phyloP scores from a whole-genome alignment of 371 early-diverging fungal species.

The Umbelopsis sp. region DNA sequence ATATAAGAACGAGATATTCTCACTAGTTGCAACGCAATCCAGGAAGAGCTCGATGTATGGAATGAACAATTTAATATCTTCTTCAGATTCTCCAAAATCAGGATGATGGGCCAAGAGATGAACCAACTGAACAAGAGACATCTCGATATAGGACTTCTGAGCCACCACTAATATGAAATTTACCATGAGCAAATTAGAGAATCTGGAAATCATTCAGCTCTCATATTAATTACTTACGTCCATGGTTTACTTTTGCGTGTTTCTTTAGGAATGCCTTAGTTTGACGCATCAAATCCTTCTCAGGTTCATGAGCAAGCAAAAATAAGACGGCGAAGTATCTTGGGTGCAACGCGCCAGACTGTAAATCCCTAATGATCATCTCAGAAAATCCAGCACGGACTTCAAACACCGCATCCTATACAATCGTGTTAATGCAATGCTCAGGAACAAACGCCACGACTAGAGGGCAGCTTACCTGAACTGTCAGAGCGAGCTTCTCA shows the following conservation, averaged over 20 bases:
- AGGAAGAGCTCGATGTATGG: slow-evolving; percentile 86
- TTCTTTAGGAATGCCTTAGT: slow-evolving; percentile 53
- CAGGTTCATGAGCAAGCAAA: slow-evolving; percentile 89
- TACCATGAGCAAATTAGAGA: not conserved
- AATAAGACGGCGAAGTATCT: slow-evolving; percentile 75
- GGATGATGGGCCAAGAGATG: slow-evolving; percentile 91
- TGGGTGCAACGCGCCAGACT: slow-evolving; percentile 58
- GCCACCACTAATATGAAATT: not conserved
- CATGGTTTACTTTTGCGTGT: slow-evolving; percentile 39
- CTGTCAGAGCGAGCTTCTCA: slow-evolving; percentile 58
- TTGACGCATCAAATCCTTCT: slow-evolving; percentile 58
- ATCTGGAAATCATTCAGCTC: not conserved
- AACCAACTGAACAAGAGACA: slow-evolving; percentile 69
- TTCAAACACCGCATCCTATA: slow-evolving; percentile 78
- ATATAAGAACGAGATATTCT: slow-evolving; percentile 86
- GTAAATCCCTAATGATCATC: slow-evolving; percentile 73
- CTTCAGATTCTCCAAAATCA: slow-evolving; percentile 71
- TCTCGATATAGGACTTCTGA: slow-evolving; percentile 53
- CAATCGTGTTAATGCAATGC: not conserved
- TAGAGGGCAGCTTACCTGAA: slow-evolving; percentile 47
- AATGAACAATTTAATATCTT: slow-evolving; percentile 54
- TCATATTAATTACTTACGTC: slow-evolving; percentile 30
- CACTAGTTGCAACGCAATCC: slow-evolving; percentile 73
- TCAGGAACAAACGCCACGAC: not conserved
- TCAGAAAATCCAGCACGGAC: slow-evolving; percentile 80